Base-by-base conservation (phyloP, 805 yeast genomes). In the Kodamaea kaohsiungensis region DNA sequence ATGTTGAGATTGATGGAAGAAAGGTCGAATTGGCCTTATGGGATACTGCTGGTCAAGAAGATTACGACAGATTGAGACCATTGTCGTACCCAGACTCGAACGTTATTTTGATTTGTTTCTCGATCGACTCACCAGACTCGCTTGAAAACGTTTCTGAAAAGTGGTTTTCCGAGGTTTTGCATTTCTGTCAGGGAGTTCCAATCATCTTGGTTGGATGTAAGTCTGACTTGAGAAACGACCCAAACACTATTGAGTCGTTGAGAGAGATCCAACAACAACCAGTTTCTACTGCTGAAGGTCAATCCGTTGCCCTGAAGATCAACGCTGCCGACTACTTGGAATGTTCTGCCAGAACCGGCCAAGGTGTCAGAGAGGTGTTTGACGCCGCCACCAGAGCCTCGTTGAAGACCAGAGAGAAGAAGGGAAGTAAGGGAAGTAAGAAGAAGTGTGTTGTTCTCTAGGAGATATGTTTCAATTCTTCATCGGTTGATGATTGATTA, bases 1-100 rank as follows among this genome's bases (percentile, higher is more conserved):
- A 91, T 71, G 98, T 93, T 55, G 78, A 74, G 60, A 97, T 75
- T 40, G 79, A 75, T 56, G 78, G 79, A 42, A 74, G 79, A 72
- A 75, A 70, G 58, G 98, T 93, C 51, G 70, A 64, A 43, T 64
- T 72, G 53, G 69, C 67, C 35, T 68, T 75, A n/a, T 75, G 79
- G 78, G 79, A 76, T 64, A 67, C 76, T 47, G 76, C 98, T 53
- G 98, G 98, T 61, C 98, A 91, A 83, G 98, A 91, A 80, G 98
- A 92, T 78, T 91, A 91, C 67, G 79, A 76, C 61, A 65, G 79
- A 48, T 65, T 76, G 53, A 63, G 79, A 59, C 80, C 80, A 3
- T 68, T 73, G 62, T 71, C 69, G 6, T 76, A 76, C 65, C 76
- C 72, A 9, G 71, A 69, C 65, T 72, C 76, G 27, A 65, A 68